Evolutionary conservation across 2,329 filamentous ascomycete genomes (phyloP).

Genomic region (Botryotinia calthae): DNA sequence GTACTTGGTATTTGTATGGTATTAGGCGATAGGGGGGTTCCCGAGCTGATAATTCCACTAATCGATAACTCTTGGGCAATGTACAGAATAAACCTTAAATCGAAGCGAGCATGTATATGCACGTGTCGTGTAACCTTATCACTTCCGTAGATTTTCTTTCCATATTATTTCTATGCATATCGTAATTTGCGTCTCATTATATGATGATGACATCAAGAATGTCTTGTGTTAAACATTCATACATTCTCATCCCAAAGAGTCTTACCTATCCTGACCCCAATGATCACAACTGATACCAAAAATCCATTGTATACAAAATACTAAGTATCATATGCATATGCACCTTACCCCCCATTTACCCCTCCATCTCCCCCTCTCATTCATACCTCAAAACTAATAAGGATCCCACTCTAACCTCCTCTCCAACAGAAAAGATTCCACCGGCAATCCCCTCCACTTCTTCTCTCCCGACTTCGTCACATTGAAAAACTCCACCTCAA

Average conservation of each 20-base stretch:
- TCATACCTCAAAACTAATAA: background rate
- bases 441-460: conserved; percentile 10
- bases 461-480: background rate
- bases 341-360: background rate
- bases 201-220: background rate
- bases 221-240: background rate
- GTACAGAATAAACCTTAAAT: background rate
- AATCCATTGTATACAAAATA: background rate
- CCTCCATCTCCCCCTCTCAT: too few species aligned
- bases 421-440: conserved; percentile 18
- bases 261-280: background rate
- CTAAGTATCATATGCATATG: background rate
- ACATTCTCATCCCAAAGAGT: background rate
- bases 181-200: background rate
- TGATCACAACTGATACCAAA: background rate
- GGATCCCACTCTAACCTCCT: conserved; percentile 19
- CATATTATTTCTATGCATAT: background rate
- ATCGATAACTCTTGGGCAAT: background rate
- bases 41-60: background rate
- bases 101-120: background rate
- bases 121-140: background rate
- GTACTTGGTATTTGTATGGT: background rate
- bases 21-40: background rate
- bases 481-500: conserved; percentile 17
- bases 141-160: background rate